Base-by-base conservation (phyloP, 2,329 filamentous ascomycete species). In the Pseudocercospora vitis region DNA sequence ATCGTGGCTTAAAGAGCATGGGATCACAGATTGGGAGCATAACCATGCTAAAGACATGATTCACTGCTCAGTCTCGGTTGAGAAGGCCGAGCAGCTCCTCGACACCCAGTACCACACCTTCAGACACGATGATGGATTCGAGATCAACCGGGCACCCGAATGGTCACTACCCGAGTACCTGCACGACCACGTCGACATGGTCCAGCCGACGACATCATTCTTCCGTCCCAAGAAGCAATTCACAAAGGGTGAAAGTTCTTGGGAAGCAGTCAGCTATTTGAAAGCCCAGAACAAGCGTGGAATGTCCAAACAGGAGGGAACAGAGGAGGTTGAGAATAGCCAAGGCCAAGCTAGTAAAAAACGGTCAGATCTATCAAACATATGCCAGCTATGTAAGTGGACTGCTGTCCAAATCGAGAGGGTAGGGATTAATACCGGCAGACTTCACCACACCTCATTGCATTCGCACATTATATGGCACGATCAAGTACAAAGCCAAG, bases 141-240 rank as follows among this genome's bases (percentile, higher is more conserved):
- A 73, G 11, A 64, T 83, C 7, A 73, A 79, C 16, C 76, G 82
- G 31, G 75, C 81, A 0, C 75, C 78, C 0, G 68, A 73, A 33
- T 85, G 81, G 81, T 83, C 81, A 37, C 74, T 85, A 4, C 81
- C 81, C 8, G 65, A 63, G 29, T 77, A 83, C 61, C 71, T 84
- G 3, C 81, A 83, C 61, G 71, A 75, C 33, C 80, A 81, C 62
- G 77, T 84, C 55, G 80, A 83, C 61, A 76, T 78, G 9, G 78
- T 84, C 19, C 81, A 84, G 63, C 82, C 82, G 2, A 84, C 81
- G 2, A 84, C 77, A 42, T 81, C 80, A 0, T 84, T 84, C 70
- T 78, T 81, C 65, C 74, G 48, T 42, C 49, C 48, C 6, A 31
- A 44, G 21, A 31, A 40, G n/a, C 32, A 55, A 4, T 24, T 48